Conservation (phyloP, 2,329 filamentous ascomycete genomes). For the Botryosphaeria agaves region DNA sequence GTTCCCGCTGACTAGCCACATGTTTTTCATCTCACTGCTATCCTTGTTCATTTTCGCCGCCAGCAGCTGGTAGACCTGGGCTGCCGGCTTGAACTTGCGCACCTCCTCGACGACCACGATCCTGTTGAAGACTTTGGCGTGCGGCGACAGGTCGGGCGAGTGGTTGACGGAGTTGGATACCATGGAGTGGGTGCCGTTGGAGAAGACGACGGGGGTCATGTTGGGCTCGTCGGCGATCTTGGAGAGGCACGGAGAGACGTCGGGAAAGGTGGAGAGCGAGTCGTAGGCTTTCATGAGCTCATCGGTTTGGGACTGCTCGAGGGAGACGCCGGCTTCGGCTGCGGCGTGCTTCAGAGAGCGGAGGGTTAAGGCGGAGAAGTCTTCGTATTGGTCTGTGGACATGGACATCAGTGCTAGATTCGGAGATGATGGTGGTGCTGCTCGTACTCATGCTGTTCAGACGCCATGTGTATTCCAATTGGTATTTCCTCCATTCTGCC, state of each 20-base stretch:
- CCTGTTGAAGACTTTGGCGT: slow-evolving; percentile 31
- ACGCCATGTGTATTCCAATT: slow-evolving; percentile 65
- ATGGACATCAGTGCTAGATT: slow-evolving; percentile 1
- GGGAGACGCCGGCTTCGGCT: slow-evolving; percentile 33
- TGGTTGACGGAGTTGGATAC: slow-evolving; percentile 40
- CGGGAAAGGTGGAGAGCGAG: slow-evolving; percentile 44
- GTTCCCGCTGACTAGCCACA: slow-evolving; percentile 58
- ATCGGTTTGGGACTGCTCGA: slow-evolving; percentile 27
- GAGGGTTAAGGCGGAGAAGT: slow-evolving; percentile 46
- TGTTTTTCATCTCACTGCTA: slow-evolving; percentile 22
- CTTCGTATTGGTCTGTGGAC: slow-evolving; percentile 36
- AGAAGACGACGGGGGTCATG: slow-evolving; percentile 46
- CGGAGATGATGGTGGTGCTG: background rate
- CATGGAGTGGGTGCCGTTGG: slow-evolving; percentile 51
- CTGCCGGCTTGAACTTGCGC: slow-evolving; percentile 47
- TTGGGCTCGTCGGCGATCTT: slow-evolving; percentile 22
- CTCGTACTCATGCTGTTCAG: slow-evolving; percentile 54
- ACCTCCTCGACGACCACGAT: slow-evolving; percentile 45
- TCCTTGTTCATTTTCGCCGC: slow-evolving; percentile 31
- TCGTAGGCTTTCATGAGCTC: slow-evolving; percentile 47
- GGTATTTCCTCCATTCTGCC: slow-evolving; percentile 46
- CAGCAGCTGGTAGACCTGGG: slow-evolving; percentile 43
- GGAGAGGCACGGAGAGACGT: slow-evolving; percentile 38
- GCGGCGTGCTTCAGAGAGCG: slow-evolving; percentile 47
- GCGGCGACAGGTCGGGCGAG: slow-evolving; percentile 36